Evolutionary conservation across 352 stramenopile genomes (phyloP).

Genomic region (Albugo laibachii): DNA sequence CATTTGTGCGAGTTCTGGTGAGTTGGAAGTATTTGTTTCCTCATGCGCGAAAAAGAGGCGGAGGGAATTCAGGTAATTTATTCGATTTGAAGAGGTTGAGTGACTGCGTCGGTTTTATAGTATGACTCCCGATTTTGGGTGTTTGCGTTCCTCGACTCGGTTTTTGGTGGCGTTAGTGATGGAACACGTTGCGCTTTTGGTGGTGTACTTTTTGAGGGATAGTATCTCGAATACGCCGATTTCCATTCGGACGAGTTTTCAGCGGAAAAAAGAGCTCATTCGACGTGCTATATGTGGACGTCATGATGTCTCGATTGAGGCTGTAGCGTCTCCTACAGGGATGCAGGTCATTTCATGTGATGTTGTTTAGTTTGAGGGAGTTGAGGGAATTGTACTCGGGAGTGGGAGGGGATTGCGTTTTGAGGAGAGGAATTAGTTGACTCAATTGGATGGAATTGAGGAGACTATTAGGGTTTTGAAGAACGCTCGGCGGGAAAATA

Average conservation of each 20-base stretch:
- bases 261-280: constrained; percentile 74
- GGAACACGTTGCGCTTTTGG: constrained; percentile 44
- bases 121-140: constrained; percentile 70
- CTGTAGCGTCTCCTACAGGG: no score
- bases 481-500: no score
- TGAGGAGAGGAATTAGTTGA: no score
- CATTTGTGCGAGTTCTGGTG: constrained; percentile 65
- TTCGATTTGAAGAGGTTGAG: not conserved
- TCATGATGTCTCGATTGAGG: no score
- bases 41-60: constrained; percentile 36
- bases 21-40: constrained; percentile 67
- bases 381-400: no score
- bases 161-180: constrained; percentile 63
- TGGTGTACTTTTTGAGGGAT: constrained; percentile 63
- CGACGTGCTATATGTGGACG: constrained; percentile 62
- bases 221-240: constrained; percentile 63
- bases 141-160: constrained; percentile 45
- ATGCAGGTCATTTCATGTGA: no score
- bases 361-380: no score
- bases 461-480: no score
- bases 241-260: constrained; percentile 55
- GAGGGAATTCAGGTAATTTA: constrained; percentile 56
- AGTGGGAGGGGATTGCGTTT: no score
- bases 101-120: constrained; percentile 9
- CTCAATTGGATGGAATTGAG: no score